Base-by-base conservation (phyloP, 306 rosid genomes). In the Sicyos baderoa region DNA sequence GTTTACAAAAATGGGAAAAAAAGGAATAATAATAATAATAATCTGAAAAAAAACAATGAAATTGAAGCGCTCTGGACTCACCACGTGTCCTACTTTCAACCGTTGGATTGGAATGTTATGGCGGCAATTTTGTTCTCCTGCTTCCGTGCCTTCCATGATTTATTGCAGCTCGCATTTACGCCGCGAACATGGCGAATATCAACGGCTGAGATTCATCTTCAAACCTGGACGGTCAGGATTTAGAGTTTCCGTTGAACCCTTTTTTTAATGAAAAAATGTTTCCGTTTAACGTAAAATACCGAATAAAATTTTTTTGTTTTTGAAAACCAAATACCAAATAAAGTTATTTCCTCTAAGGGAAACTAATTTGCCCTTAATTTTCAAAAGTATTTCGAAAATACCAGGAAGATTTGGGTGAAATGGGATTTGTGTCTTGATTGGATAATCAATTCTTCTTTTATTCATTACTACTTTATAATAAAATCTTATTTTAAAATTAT, bases 321-420 rank as follows among this genome's bases (percentile, higher is more conserved):
- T 29, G 2, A 29, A 29, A 2, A 29, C 35, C 35, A 29, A 29
- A 29, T 29, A 29, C 35, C 4, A 29, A 29, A 29, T 29, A 29
- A 29, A 29, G 71, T 8, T 40, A 65, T 63, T 73, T 55, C 72
- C 76, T 51, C 61, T 25, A 47, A 27, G 2, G 6, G 54, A 17
- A 45, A 15, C 23, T 14, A 37, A 12, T 2, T 63, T 27, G 57
- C 68, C 80, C 64, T 29, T 63, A 4, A 0, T 59, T 56, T 1
- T 62, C 0, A 0, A 0, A n/a, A 7, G 9, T 68, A 77, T 59
- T 56, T 40, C 78, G 66, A 17, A 54, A 77, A 68, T 72, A 57
- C 75, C 84, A 75, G 74, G 6, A 52, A 29, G 56, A 70, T 50
- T 74, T 77, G 35, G 71, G 82, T 76, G 76, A 82, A 61, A 75